Conservation (phyloP, 2,329 filamentous ascomycete genomes). For the Zymoseptoria brevis region DNA sequence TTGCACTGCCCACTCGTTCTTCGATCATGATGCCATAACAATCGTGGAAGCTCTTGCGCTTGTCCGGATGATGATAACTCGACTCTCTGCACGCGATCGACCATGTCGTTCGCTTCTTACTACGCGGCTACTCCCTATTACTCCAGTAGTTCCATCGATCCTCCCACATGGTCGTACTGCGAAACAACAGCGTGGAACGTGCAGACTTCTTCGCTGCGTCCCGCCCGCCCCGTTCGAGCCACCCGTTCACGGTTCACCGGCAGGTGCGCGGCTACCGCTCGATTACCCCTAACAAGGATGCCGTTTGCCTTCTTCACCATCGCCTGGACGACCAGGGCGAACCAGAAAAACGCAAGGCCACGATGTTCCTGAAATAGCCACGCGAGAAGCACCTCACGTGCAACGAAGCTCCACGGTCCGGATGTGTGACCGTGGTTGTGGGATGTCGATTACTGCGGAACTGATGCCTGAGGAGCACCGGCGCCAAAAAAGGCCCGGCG, state of each 20-base stretch:
- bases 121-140: background rate
- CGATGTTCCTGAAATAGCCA: background rate
- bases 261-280: background rate
- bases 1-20: background rate
- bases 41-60: background rate
- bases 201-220: too few species aligned
- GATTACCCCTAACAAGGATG: background rate
- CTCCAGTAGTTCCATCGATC: background rate
- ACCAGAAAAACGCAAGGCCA: background rate
- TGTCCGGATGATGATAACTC: background rate
- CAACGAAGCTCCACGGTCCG: background rate
- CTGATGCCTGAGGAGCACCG: too few species aligned
- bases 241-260: background rate
- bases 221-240: background rate
- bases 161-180: background rate
- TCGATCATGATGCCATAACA: background rate
- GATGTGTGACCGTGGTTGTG: background rate
- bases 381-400: background rate
- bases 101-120: background rate
- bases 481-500: too few species aligned
- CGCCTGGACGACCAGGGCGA: background rate
- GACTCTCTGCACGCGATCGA: background rate
- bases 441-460: too few species aligned
- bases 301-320: background rate
- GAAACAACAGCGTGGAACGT: background rate